These are phyloP conservation scores for Aureobasidium sp. DNA, from an alignment of 2,329 filamentous ascomycete genomes.

Conservation along the genomic window DNA sequence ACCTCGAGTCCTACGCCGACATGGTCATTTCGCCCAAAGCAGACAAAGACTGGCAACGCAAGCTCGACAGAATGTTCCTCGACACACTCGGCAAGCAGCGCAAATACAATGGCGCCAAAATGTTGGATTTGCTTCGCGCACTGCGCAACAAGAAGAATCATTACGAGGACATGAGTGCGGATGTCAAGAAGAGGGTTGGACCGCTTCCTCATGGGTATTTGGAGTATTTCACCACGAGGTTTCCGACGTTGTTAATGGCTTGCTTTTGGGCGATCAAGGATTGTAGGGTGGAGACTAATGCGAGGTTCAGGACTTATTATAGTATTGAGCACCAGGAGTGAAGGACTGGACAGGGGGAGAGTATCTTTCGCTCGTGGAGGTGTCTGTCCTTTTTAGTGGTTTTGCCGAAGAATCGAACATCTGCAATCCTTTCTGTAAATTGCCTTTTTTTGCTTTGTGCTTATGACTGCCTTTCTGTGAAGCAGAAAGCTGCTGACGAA, in stretches of 20 bases:
- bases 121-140: slow-evolving; percentile 82
- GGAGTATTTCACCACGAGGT: slow-evolving; percentile 72
- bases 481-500: too few species aligned
- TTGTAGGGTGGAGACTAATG: slow-evolving; percentile 55
- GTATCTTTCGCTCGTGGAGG: too few species aligned
- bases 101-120: slow-evolving; percentile 78
- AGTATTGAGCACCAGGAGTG: slow-evolving; percentile 1
- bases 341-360: too few species aligned
- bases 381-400: too few species aligned
- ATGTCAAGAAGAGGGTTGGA: slow-evolving; percentile 67
- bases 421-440: too few species aligned
- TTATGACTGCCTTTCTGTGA: too few species aligned
- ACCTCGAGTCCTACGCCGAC: slow-evolving; percentile 39
- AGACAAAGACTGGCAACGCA: slow-evolving; percentile 64
- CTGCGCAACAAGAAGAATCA: slow-evolving; percentile 96
- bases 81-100: slow-evolving; percentile 88
- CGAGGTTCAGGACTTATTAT: slow-evolving; percentile 66
- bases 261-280: slow-evolving; percentile 71
- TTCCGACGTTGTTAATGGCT: slow-evolving; percentile 69
- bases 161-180: slow-evolving; percentile 89
- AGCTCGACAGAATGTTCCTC: slow-evolving; percentile 73
- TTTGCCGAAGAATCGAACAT: too few species aligned
- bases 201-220: slow-evolving; percentile 73
- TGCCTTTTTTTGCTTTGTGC: too few species aligned
- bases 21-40: slow-evolving; percentile 43